Conservation (phyloP, 768 basidiomycete genomes). For the Boletus rubropictus region DNA sequence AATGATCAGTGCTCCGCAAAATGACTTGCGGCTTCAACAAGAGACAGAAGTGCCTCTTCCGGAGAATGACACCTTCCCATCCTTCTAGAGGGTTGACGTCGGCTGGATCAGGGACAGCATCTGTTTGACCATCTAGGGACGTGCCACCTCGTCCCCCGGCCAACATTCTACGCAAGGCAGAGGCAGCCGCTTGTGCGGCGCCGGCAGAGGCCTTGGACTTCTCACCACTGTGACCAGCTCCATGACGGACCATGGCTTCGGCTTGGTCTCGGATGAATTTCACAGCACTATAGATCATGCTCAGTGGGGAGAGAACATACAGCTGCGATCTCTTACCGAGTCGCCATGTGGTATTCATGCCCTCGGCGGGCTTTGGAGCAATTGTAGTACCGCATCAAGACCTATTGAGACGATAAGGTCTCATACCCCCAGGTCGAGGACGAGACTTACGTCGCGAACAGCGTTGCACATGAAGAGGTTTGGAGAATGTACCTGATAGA, state of each 20-base stretch:
- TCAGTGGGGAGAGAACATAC: conserved; percentile 6
- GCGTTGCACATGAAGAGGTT: conserved; percentile 71
- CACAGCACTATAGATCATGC: conserved; percentile 49
- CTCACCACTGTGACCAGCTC: conserved; percentile 15
- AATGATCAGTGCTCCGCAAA: conserved; percentile 52
- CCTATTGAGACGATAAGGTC: conserved; percentile 38
- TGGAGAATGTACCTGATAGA: conserved; percentile 87
- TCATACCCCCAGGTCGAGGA: neutral
- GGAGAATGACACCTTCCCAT: conserved; percentile 64
- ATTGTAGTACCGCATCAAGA: conserved; percentile 85
- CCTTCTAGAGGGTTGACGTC: conserved; percentile 58
- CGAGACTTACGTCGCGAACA: conserved; percentile 64
- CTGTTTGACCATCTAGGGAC: conserved; percentile 34
- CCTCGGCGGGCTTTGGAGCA: conserved; percentile 70
- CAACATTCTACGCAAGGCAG: conserved; percentile 60
- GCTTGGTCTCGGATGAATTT: conserved; percentile 87
- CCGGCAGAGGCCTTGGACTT: conserved; percentile 31
- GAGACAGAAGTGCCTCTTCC: conserved; percentile 75
- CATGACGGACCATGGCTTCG: conserved; percentile 31
- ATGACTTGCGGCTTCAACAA: conserved; percentile 89
- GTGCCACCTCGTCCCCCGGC: conserved; percentile 47
- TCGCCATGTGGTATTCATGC: conserved; percentile 85
- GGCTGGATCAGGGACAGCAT: conserved; percentile 28
- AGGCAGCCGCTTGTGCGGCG: conserved; percentile 62
- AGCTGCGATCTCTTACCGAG: conserved; percentile 47